Evolutionary conservation across 371 early-diverging fungal genomes (phyloP), one percentile per base, ranked within the genome.

Genomic region (Vittaforma corneae): DNA sequence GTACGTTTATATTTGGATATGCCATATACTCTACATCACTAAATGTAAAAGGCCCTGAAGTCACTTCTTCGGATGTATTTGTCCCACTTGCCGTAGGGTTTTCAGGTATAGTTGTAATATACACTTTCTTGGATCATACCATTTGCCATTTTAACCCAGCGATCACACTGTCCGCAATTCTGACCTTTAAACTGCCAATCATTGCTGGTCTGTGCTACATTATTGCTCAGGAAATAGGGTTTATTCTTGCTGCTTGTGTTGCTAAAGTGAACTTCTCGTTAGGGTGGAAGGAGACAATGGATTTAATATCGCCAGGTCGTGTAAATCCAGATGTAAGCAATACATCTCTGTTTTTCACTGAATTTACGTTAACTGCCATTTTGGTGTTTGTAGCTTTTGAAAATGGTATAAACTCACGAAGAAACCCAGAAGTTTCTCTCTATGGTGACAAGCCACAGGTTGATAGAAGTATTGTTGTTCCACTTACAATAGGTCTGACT

Each of bases 311-410:
- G 55, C 69, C 78, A 14, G 70, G 51, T 24, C 24, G 45, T 22
- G 51, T 53, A 2, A 28, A n/a, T 20, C n/a, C 22, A 2, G 45
- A 44, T 55, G 72, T 62, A 53, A 71, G 51, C 22, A 71, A 44
- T 65, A 76, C 46, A 48, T 65, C 54, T 62, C 73, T 78, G 20
- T 54, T 73, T 60, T 65, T 63, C 71, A 79, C 71, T 65, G 85
- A 84, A 67, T 56, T 84, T 18, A 67, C 80, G 38, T 65, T 86
- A 35, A 83, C 86, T 11, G 84, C 83, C 53, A 82, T 85, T 45
- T 73, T 86, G n/a, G 84, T 84, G 22, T 85, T 84, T 70, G 83
- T 85, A 48, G 85, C 83, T 46, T 86, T 86, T 71, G 84, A 85
- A 24, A 82, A 83, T 18, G 86, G 85, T 20, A 82, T 85, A 53